Evolutionary conservation across 257 asterid genomes (phyloP), one percentile per base, ranked within the genome.

Genomic region (Nicotiana noctiflora): DNA sequence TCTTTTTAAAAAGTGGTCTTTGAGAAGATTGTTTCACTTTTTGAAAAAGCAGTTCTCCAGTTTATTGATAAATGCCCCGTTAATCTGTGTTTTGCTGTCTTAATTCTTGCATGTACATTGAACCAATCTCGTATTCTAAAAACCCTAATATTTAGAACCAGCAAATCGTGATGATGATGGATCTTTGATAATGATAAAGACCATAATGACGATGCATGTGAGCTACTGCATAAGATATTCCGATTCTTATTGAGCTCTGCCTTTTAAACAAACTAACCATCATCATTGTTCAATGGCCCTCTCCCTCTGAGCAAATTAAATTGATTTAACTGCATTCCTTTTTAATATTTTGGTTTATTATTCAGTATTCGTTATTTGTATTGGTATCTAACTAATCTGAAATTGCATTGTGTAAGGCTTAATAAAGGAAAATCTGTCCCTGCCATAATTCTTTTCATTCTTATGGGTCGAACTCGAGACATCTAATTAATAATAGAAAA

Each of bases 121-220:
- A 83, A 79, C 62, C 52, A 49, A 44, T 44, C 77, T 44, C 14
- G 3, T 70, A 40, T 40, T 44, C 34, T 44, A 34, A 18, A 34
- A 66, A 18, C 0, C 9, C 5, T 67, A 68, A 68, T 68, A 68
- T 19, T 40, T 19, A n/a, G 5, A 68, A 37, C 31, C 5, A n/a
- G 31, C 15, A 68, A 68, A 40, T 68, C 32, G 32, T 68, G 56
- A 68, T 68, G 56, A 68, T 68, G 56, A 68, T 68, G 32, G 11
- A 2, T 10, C 21, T n/a, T 68, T 70, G 53, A 44, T 21, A 68
- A 19, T 5, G 56, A 68, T 68, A 37, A 68, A 68, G 32, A n/a
- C 29, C 9, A 67, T 67, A 70, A 44, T 51, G 12, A 74, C 17
- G 67, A 56, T 65, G 80, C 82, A 84, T 80, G 86, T 75, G 86